Base-by-base conservation (phyloP, 2,329 filamentous ascomycete species). In the Rhynchosporium secalis region DNA sequence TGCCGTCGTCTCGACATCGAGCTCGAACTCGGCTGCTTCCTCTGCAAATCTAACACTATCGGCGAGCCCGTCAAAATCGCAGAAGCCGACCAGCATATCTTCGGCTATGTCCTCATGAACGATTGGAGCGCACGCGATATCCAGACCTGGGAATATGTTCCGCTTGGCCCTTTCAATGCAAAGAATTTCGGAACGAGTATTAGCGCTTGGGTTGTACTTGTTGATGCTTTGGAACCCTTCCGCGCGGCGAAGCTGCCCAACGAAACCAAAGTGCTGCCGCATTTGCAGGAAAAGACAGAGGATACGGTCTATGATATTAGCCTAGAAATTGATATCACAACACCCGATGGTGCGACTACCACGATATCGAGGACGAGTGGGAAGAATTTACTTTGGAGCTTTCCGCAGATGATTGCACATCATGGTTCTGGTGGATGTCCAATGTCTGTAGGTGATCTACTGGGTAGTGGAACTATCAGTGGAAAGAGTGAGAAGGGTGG, bases 51-150 rank as follows among this genome's bases (percentile, higher is more conserved):
- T 0, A 92, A 90, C 70, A 75, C 80, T 1, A 79, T 91, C 71
- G 90, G 90, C 6, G 77, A 82, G 59, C 82, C 86, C 0, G 80
- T 95, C 26, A 75, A 79, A 0, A 82, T 93, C 28, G 76, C 87
- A 13, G 60, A 69, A 49, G 91, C 91, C 0, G 85, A 87, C 58
- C 83, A 90, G 20, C 81, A 86, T 70, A 81, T 96, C 33, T 95
- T 95, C 71, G 91, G 91, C 13, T 81, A 91, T 31, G 91, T 95
- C 0, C 76, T 96, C 62, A 83, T 96, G 80, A 96, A 96, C 69
- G 91, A 96, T 75, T 96, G 91, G 91, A 91, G 87, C 60, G 91
- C 91, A 4, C 80, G 91, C 66, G 91, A 95, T 69, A 87, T 95
- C 56, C 91, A 96, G 73, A 83, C 83, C 0, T 95, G 90, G 90